Evolutionary conservation across 2,329 filamentous ascomycete species (phyloP).

Genomic region (Rutstroemia sp.): DNA sequence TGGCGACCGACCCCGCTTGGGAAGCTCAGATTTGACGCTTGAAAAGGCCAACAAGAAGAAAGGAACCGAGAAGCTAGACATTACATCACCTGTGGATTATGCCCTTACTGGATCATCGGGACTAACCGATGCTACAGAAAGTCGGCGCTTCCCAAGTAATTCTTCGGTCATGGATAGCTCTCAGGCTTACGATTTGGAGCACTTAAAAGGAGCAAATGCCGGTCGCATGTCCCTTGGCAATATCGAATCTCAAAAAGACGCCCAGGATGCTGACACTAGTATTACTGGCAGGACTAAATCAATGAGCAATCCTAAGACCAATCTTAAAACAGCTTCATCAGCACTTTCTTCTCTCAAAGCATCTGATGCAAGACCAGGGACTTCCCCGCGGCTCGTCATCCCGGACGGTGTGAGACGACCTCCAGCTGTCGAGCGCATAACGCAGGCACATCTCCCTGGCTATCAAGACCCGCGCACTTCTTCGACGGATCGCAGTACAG

Average conservation of each 20-base stretch:
- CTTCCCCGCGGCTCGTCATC: conserved; percentile 17
- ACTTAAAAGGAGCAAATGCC: conserved; percentile 5
- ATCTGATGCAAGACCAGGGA: conserved; percentile 26
- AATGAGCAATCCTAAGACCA: conserved; percentile 26
- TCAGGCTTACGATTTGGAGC: conserved; percentile 17
- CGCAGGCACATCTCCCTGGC: conserved; percentile 38
- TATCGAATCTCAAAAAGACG: conserved; percentile 3
- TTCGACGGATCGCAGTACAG: conserved; percentile 49
- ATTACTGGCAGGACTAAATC: conserved; percentile 21
- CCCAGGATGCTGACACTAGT: conserved; percentile 9
- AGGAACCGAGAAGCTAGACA: neutral
- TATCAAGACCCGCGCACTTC: conserved; percentile 47
- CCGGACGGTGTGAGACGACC: conserved; percentile 29
- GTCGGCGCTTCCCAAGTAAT: conserved; percentile 9
- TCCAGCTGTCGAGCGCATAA: conserved; percentile 32
- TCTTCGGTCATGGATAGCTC: conserved; percentile 16
- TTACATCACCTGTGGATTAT: conserved; percentile 1
- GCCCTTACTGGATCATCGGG: conserved; percentile 14
- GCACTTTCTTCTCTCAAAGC: conserved; percentile 25
- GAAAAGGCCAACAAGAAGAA: conserved; percentile 7
- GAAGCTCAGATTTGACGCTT: neutral
- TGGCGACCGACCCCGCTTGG: conserved; percentile 38
- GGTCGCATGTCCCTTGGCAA: conserved; percentile 2
- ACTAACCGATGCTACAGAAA: conserved; percentile 15
- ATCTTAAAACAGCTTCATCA: conserved; percentile 25